phyloP scores from a whole-genome alignment of 441 rosid genomes.

The Syzygium syzygioides region DNA sequence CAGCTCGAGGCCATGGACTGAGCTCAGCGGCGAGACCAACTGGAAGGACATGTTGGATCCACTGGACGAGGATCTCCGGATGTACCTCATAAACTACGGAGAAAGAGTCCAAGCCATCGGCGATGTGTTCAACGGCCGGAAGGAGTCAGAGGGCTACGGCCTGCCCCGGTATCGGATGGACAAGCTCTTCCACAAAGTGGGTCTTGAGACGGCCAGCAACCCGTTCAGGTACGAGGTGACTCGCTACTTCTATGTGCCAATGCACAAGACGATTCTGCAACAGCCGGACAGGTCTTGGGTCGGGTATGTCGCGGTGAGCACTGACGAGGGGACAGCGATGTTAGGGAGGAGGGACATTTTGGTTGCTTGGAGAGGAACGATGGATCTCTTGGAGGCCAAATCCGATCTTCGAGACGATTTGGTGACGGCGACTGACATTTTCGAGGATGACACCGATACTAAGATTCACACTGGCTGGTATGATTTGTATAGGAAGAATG shows the following conservation, averaged over 20 bases:
- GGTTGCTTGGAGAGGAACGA: neutral
- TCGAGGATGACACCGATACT: neutral
- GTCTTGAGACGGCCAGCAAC: constrained; percentile 18
- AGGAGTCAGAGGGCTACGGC: constrained; percentile 17
- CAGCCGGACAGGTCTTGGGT: neutral
- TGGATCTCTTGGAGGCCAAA: neutral
- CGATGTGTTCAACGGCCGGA: constrained; percentile 21
- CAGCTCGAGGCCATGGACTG: constrained; percentile 21
- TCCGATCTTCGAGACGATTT: neutral
- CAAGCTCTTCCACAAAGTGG: constrained; percentile 21
- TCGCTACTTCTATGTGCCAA: constrained; percentile 24
- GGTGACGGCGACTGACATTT: neutral
- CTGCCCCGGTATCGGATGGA: constrained; percentile 21
- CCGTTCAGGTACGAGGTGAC: constrained; percentile 30
- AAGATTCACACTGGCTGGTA: neutral
- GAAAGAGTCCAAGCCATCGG: constrained; percentile 21
- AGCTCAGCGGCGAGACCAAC: constrained; percentile 28
- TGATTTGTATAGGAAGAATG: neutral
- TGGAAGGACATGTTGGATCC: constrained; percentile 34
- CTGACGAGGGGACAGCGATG: neutral
- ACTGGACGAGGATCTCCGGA: constrained; percentile 35
- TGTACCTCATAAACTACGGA: constrained; percentile 33
- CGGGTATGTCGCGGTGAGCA: neutral
- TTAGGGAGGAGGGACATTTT: neutral
- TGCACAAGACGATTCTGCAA: neutral